Conservation (phyloP, 179 eudicot genomes). For the Dionaea muscipula region DNA sequence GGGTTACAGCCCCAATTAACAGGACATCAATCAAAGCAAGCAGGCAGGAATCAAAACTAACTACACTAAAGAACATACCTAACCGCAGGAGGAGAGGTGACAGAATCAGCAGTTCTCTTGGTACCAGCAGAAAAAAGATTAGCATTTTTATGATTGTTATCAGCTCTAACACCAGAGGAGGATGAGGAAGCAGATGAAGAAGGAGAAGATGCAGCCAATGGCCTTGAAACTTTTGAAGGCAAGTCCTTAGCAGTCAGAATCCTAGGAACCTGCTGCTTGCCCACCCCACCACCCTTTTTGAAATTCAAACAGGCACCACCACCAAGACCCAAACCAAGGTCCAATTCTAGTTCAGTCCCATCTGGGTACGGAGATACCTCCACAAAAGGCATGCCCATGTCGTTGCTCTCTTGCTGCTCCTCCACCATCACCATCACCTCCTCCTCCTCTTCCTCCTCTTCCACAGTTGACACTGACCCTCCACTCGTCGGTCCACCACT, state of each 20-base stretch:
- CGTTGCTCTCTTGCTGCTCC: slow-evolving; percentile 17
- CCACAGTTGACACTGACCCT: slow-evolving; percentile 39
- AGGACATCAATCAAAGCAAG: not conserved
- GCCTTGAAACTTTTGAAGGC: slow-evolving; percentile 16
- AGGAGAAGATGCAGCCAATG: slow-evolving; percentile 25
- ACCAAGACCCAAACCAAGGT: slow-evolving; percentile 64
- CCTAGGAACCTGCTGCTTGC: slow-evolving; percentile 22
- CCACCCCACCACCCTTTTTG: slow-evolving; percentile 9
- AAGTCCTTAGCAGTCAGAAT: slow-evolving; percentile 60
- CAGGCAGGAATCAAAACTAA: not conserved
- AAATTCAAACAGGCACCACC: no score
- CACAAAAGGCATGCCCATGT: slow-evolving; percentile 21
- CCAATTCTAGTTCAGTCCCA: slow-evolving; percentile 61
- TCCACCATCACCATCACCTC: no score
- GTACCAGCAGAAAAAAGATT: slow-evolving; percentile 42
- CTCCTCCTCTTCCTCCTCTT: slow-evolving; percentile 28
- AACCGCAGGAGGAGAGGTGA: slow-evolving; percentile 31
- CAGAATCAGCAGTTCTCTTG: slow-evolving; percentile 55
- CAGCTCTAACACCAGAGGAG: slow-evolving; percentile 29
- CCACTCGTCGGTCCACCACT: slow-evolving; percentile 20
- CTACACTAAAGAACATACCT: slow-evolving; percentile 37
- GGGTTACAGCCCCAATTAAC: not conserved
- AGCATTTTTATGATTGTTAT: no score
- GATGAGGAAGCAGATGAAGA: slow-evolving; percentile 42
- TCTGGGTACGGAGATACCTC: slow-evolving; percentile 49